Conservation (phyloP, 179 eudicot species). For the Actinidia polygama region DNA sequence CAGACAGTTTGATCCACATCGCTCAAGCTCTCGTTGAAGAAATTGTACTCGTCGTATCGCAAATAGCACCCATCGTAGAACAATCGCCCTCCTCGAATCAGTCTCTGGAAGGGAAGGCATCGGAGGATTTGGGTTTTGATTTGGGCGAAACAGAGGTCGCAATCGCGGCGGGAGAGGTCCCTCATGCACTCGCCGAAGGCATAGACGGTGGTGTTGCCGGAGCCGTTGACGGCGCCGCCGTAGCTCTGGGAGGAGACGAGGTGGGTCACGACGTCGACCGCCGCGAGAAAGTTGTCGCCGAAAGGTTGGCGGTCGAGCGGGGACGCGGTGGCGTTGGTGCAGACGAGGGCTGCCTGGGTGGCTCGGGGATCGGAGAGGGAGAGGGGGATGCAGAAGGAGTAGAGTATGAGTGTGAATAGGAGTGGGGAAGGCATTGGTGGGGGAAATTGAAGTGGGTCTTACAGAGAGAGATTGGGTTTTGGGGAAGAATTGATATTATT, state of each 20-base stretch:
- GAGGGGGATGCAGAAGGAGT: not conserved
- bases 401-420: conserved; percentile 4
- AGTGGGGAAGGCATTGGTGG: not conserved
- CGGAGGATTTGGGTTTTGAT: conserved; percentile 41
- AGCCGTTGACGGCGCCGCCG: conserved; percentile 30
- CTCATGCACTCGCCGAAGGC: conserved; percentile 54
- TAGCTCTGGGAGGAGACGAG: conserved; percentile 24
- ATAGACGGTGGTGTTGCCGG: conserved; percentile 41
- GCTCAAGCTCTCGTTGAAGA: conserved; percentile 40
- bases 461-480: not conserved
- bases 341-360: conserved; percentile 40
- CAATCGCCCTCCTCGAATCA: conserved; percentile 44
- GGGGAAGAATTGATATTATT: not conserved
- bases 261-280: conserved; percentile 38
- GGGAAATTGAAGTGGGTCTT: not conserved
- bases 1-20: conserved; percentile 38
- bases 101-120: conserved; percentile 51
- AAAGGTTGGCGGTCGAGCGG: conserved; percentile 35
- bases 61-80: conserved; percentile 58
- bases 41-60: conserved; percentile 46
- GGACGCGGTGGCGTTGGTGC: conserved; percentile 47
- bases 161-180: conserved; percentile 48
- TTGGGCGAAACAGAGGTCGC: conserved; percentile 50
- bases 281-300: conserved; percentile 46
- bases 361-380: conserved; percentile 48